Percentiles rank a stretch among this genome's conserved stretches.
These are phyloP conservation scores for Cajanus cajan DNA, from an alignment of 306 rosid genomes.

Conservation along the genomic window DNA sequence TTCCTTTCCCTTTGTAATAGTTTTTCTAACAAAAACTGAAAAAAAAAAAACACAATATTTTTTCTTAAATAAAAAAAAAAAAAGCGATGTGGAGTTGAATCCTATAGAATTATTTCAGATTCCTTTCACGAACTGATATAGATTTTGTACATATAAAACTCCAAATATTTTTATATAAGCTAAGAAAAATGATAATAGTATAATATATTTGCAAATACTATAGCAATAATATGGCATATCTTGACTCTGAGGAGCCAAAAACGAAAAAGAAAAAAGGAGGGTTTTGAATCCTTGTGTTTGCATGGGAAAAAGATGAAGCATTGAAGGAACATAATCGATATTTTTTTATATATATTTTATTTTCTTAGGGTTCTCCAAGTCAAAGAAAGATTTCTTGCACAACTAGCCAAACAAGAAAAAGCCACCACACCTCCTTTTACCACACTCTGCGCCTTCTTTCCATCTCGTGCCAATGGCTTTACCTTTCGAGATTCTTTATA, in stretches of 20 bases:
- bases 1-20: not conserved
- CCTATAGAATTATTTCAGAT: not conserved
- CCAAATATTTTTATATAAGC: not conserved
- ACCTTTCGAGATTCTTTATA: slow-evolving; percentile 59
- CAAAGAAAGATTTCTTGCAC: slow-evolving; percentile 84
- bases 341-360: no score
- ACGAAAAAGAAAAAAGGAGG: not conserved
- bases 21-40: not conserved
- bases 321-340: slow-evolving; percentile 41
- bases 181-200: not conserved
- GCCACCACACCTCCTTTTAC: slow-evolving; percentile 48
- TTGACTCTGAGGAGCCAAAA: slow-evolving; percentile 32
- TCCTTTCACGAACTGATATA: not conserved
- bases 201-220: not conserved
- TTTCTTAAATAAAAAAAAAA: not conserved
- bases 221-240: not conserved
- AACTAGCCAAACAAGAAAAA: slow-evolving; percentile 72
- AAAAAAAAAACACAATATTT: not conserved
- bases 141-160: not conserved
- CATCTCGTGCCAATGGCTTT: slow-evolving; percentile 41
- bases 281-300: slow-evolving; percentile 27
- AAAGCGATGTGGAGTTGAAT: not conserved
- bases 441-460: slow-evolving; percentile 36
- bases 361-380: slow-evolving; percentile 53
- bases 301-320: slow-evolving; percentile 37